phyloP scores from a whole-genome alignment of 805 yeast genomes.

The Candida methanosorbosa region DNA sequence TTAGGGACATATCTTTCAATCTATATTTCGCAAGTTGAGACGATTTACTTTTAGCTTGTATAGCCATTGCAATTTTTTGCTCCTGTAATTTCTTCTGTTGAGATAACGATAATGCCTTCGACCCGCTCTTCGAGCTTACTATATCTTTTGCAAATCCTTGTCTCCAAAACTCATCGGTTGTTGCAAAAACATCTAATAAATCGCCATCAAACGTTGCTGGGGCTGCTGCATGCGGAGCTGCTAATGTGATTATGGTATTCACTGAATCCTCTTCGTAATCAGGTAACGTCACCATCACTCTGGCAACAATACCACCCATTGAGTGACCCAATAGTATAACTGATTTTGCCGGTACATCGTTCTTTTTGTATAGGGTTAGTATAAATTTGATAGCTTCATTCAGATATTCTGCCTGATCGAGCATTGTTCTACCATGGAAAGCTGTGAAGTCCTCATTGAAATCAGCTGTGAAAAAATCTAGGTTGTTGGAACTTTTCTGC shows the following conservation, averaged over 20 bases:
- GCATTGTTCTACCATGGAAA: constrained; percentile 85
- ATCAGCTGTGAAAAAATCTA: constrained; percentile 88
- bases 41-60: constrained; percentile 1
- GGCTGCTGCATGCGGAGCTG: constrained; percentile 88
- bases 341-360: constrained; percentile 31
- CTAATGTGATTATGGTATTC: constrained; percentile 75
- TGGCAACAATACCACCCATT: constrained; percentile 95
- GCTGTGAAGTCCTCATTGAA: constrained; percentile 96
- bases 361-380: constrained; percentile 49
- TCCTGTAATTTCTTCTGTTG: not conserved
- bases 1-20: constrained; percentile 50
- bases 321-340: constrained; percentile 86
- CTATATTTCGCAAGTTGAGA: constrained; percentile 31
- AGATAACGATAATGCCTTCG: no score
- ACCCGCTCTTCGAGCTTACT: no score
- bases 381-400: constrained; percentile 83
- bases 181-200: constrained; percentile 61
- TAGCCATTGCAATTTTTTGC: constrained; percentile 3
- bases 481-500: constrained; percentile 30
- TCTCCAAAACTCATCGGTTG: constrained; percentile 76
- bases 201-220: constrained; percentile 94
- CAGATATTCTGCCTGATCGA: constrained; percentile 88
- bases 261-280: constrained; percentile 67
- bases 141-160: constrained; percentile 34
- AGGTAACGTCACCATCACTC: constrained; percentile 73